A percentile compares a stretch with the other conserved stretches of the same genome.
phyloP scores from a whole-genome alignment of 176 grass and related monocot species.

The Rhynchospora pubera region DNA sequence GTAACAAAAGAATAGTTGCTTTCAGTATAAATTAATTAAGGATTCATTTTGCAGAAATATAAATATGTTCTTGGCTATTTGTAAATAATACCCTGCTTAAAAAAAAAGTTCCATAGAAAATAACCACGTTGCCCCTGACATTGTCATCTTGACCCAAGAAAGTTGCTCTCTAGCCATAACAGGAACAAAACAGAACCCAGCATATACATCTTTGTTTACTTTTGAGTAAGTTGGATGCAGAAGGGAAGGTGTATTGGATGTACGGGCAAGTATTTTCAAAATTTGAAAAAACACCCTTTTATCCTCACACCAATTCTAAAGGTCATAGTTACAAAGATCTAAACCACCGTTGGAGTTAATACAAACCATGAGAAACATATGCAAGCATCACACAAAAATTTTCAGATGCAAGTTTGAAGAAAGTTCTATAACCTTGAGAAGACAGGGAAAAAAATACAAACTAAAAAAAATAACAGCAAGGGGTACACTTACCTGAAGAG shows the following conservation, averaged over 20 bases:
- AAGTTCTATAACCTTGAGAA: not conserved
- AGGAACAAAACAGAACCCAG: not conserved
- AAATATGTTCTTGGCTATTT: not conserved
- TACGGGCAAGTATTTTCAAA: not conserved
- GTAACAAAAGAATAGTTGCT: not conserved
- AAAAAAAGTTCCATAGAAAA: not conserved
- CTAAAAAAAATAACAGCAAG: not conserved
- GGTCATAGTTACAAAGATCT: not conserved
- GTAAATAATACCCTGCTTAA: not conserved
- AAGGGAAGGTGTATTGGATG: not conserved
- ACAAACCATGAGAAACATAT: not conserved
- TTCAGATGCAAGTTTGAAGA: not conserved
- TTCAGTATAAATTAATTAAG: conserved; percentile 1
- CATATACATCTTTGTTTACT: not conserved
- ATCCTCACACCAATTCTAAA: not conserved
- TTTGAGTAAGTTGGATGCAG: not conserved
- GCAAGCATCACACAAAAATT: not conserved
- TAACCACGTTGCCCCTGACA: not conserved
- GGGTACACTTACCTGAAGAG: conserved; percentile 43
- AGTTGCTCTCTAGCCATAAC: not conserved
- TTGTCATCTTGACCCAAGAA: not conserved
- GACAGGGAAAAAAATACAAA: not conserved
- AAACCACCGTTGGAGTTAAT: not conserved
- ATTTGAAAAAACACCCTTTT: not conserved
- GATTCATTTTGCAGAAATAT: not conserved